These are phyloP conservation scores for Boechera divaricarpa DNA, from an alignment of 345 rosid species.

Conservation along the genomic window DNA sequence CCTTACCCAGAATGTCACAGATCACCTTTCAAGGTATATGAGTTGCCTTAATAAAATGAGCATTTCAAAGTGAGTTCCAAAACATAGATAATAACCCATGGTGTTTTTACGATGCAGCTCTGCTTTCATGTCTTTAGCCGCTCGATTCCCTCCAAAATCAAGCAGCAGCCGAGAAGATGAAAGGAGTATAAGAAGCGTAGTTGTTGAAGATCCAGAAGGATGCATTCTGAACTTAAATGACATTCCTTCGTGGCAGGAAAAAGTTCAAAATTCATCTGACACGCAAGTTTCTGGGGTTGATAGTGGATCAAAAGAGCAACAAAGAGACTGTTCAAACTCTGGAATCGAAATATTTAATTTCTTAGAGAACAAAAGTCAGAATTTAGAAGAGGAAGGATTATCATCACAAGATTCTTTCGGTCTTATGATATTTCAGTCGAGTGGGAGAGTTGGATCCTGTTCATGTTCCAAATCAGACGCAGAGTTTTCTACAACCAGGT, in stretches of 20 bases:
- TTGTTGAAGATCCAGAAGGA: constrained; percentile 68
- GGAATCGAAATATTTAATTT: constrained; percentile 53
- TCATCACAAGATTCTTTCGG: constrained; percentile 76
- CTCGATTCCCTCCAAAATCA: constrained; percentile 71
- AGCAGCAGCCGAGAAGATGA: constrained; percentile 41
- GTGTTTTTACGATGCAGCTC: constrained; percentile 66
- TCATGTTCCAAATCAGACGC: constrained; percentile 70
- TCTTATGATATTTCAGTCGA: constrained; percentile 54
- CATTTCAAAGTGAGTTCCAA: constrained; percentile 20
- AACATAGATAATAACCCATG: constrained; percentile 28
- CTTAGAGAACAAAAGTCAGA: constrained; percentile 50
- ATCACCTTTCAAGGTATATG: constrained; percentile 91
- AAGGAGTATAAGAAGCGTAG: constrained; percentile 40
- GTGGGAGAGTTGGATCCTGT: constrained; percentile 56
- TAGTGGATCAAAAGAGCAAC: constrained; percentile 49
- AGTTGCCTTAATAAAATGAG: constrained; percentile 14
- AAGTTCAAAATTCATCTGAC: constrained; percentile 42
- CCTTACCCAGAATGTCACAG: constrained; percentile 95
- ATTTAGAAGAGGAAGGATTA: constrained; percentile 68
- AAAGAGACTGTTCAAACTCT: constrained; percentile 45
- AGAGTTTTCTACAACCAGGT: constrained; percentile 56
- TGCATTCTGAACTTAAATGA: constrained; percentile 48
- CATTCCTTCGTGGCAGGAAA: constrained; percentile 53
- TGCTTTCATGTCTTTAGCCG: constrained; percentile 89
- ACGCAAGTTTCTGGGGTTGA: constrained; percentile 50